Evolutionary conservation across 2,329 filamentous ascomycete species (phyloP).

Genomic region (Periglandula ipomoeae): DNA sequence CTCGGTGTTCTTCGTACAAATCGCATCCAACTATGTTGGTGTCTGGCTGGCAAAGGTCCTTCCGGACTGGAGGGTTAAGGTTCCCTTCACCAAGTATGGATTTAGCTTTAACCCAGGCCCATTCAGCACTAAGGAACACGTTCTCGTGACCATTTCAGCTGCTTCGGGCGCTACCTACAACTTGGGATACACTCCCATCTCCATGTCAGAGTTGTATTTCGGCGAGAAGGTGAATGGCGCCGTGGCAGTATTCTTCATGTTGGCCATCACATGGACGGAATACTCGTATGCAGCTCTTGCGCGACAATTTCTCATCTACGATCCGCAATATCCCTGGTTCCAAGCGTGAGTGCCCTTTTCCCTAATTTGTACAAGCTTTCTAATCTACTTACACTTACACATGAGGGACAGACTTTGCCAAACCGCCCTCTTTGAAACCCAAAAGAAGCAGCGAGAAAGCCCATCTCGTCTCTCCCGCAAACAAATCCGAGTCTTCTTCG

Average conservation of each 20-base stretch:
- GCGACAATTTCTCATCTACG: constrained; percentile 47
- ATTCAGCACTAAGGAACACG: constrained; percentile 49
- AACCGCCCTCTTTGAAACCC: constrained; percentile 49
- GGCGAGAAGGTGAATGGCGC: constrained; percentile 40
- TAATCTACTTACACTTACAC: too few relatives aligned
- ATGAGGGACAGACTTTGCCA: constrained; percentile 31
- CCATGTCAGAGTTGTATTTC: constrained; percentile 48
- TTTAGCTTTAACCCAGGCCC: constrained; percentile 48
- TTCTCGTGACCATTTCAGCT: constrained; percentile 45
- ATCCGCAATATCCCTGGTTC: constrained; percentile 34
- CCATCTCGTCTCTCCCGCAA: constrained; percentile 38
- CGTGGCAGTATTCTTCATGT: constrained; percentile 52
- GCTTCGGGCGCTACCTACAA: constrained; percentile 45
- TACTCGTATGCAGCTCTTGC: constrained; percentile 51
- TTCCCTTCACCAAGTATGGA: constrained; percentile 36
- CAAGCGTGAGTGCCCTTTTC: constrained; percentile 25
- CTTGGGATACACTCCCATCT: constrained; percentile 40
- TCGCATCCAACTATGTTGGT: constrained; percentile 46
- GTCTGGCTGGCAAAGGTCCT: constrained; percentile 41
- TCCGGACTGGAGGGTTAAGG: constrained; percentile 34
- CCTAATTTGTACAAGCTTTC: too few relatives aligned
- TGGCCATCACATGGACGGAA: constrained; percentile 45
- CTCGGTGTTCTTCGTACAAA: constrained; percentile 53
- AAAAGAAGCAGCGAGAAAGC: constrained; percentile 40
- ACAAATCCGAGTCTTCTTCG: constrained; percentile 50